Evolutionary conservation across 2,329 filamentous ascomycete species (phyloP).

Genomic region (Trichoderma breve): DNA sequence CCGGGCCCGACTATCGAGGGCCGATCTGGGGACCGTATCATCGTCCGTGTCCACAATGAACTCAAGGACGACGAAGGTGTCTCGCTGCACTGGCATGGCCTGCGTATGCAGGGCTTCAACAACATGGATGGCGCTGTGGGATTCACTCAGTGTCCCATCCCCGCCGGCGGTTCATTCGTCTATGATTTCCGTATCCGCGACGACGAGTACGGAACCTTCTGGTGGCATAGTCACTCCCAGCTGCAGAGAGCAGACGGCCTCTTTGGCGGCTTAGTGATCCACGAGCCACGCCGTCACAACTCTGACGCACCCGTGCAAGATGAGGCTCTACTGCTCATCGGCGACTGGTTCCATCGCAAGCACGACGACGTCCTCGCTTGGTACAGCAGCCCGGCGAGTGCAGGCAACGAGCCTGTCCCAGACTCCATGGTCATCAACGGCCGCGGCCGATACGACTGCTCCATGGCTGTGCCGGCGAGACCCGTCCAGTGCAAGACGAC

Average conservation of each 20-base stretch:
- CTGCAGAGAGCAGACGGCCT: slow-evolving; percentile 52
- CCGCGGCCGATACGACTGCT: slow-evolving; percentile 31
- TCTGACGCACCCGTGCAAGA: slow-evolving; percentile 48
- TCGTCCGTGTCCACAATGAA: slow-evolving; percentile 64
- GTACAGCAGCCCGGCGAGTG: slow-evolving; percentile 32
- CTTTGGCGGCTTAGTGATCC: slow-evolving; percentile 57
- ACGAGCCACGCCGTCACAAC: slow-evolving; percentile 42
- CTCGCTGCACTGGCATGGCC: slow-evolving; percentile 70
- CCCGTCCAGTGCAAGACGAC: slow-evolving; percentile 26
- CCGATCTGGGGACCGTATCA: slow-evolving; percentile 67
- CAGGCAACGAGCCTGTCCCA: slow-evolving; percentile 43
- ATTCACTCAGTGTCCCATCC: slow-evolving; percentile 49
- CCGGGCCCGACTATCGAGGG: slow-evolving; percentile 68
- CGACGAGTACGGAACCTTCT: slow-evolving; percentile 54
- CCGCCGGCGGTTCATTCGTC: slow-evolving; percentile 50
- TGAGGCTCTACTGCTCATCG: slow-evolving; percentile 52
- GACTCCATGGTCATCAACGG: slow-evolving; percentile 38
- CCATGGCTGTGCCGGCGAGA: slow-evolving; percentile 29
- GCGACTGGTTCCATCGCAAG: slow-evolving; percentile 40
- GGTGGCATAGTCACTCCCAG: slow-evolving; percentile 60
- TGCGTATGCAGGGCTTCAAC: slow-evolving; percentile 70
- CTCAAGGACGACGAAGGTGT: slow-evolving; percentile 56
- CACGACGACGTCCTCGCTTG: slow-evolving; percentile 35
- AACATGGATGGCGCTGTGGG: slow-evolving; percentile 62
- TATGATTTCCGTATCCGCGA: slow-evolving; percentile 57